A percentile compares a stretch with the other conserved stretches of the same genome.
These are phyloP conservation scores for Euptelea pleiosperma DNA, from an alignment of 164 flowering plant species.

Conservation along the genomic window DNA sequence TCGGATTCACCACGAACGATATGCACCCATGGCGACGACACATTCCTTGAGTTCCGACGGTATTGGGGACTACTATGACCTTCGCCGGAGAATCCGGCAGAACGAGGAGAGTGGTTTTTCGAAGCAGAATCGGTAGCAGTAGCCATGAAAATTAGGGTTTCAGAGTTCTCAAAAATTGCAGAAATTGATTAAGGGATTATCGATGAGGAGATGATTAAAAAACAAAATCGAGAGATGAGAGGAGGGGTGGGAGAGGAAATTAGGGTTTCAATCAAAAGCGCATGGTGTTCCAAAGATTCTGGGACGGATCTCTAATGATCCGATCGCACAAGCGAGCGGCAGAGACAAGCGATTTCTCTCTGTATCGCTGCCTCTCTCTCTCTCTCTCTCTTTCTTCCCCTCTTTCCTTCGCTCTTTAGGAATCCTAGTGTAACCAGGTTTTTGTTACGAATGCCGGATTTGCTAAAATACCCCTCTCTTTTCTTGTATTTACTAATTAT, in stretches of 20 bases:
- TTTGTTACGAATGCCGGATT: no score
- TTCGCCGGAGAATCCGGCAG: conserved; percentile 10
- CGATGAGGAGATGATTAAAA: no score
- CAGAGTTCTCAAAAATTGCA: no score
- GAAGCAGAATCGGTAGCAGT: conserved; percentile 4
- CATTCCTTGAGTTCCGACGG: conserved; percentile 6
- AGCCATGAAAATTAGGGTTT: conserved; percentile 13
- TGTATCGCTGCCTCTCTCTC: neutral
- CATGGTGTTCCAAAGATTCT: no score
- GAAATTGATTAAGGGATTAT: no score
- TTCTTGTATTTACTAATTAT: no score
- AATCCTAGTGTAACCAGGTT: no score
- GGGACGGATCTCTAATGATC: no score
- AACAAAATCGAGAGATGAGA: no score
- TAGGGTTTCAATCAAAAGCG: no score
- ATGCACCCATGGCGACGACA: conserved; percentile 24
- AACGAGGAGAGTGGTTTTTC: conserved; percentile 9
- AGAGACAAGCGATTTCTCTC: conserved; percentile 2
- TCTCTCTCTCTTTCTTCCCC: neutral
- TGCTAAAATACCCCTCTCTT: no score
- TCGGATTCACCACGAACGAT: conserved; percentile 31
- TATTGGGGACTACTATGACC: conserved; percentile 11
- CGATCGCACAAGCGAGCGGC: neutral
- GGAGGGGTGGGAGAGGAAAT: no score
- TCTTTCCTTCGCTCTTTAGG: neutral